Percentiles rank a stretch among this genome's conserved stretches.
Conservation (phyloP, 179 eudicot genomes). For the Spinacia oleracea region DNA sequence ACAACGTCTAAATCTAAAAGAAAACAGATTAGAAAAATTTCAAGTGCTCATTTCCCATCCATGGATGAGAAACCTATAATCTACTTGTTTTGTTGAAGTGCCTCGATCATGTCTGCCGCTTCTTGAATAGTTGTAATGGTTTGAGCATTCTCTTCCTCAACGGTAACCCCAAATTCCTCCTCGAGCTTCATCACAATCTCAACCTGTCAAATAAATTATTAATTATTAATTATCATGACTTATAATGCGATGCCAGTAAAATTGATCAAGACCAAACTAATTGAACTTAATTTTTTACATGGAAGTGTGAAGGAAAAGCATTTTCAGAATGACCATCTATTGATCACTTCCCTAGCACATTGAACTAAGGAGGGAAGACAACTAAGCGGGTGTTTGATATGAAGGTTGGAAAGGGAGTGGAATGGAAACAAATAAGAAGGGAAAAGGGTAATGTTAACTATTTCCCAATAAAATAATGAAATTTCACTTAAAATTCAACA, state of each 20-base stretch:
- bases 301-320: background rate
- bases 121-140: slow-evolving; percentile 39
- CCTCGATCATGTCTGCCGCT: slow-evolving; percentile 46
- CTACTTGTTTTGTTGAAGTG: slow-evolving; percentile 26
- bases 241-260: background rate
- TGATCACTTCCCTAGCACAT: too few species aligned
- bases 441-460: too few species aligned
- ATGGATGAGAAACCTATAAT: slow-evolving; percentile 9
- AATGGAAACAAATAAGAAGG: too few species aligned
- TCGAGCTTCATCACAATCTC: too few species aligned
- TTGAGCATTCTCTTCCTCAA: slow-evolving; percentile 44
- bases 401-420: too few species aligned
- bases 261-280: too few species aligned
- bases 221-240: background rate
- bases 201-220: slow-evolving; percentile 26
- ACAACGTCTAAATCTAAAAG: slow-evolving; percentile 10
- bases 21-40: background rate
- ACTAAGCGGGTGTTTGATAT: too few species aligned
- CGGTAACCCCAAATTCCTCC: too few species aligned
- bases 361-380: too few species aligned
- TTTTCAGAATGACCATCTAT: background rate
- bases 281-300: too few species aligned
- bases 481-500: too few species aligned
- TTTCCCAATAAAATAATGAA: too few species aligned
- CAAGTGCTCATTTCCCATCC: slow-evolving; percentile 14